phyloP scores from a whole-genome alignment of 2,329 filamentous ascomycete species.

The Tolypocladium paradoxum region DNA sequence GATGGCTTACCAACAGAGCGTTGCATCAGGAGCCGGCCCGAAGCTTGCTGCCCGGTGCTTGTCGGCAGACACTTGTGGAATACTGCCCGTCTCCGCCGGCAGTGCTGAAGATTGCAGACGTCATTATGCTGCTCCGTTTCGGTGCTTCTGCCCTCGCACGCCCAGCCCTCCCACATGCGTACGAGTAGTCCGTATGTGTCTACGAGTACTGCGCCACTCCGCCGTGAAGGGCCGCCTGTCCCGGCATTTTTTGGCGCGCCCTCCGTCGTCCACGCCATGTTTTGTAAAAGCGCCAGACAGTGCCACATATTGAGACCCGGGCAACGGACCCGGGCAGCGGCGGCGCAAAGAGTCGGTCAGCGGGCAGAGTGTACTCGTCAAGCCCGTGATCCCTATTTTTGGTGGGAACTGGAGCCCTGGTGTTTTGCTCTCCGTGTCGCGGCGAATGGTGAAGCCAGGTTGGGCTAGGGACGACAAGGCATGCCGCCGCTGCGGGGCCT shows the following conservation, averaged over 20 bases:
- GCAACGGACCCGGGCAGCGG: background rate
- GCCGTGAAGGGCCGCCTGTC: background rate
- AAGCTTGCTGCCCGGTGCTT: background rate
- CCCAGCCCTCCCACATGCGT: too few species aligned
- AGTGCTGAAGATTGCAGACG: background rate
- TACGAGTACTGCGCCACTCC: background rate
- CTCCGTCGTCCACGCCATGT: background rate
- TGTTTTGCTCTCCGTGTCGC: background rate
- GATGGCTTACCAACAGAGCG: background rate
- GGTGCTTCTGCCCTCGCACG: background rate
- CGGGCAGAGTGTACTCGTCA: background rate
- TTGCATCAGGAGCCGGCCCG: background rate
- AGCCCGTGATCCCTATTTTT: background rate
- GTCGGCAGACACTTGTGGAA: background rate
- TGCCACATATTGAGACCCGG: background rate
- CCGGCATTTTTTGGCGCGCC: background rate
- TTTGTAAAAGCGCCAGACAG: background rate
- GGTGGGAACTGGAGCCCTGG: background rate
- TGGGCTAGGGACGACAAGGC: background rate
- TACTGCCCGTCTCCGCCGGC: background rate
- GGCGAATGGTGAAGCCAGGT: background rate
- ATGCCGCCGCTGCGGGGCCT: background rate
- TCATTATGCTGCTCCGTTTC: background rate
- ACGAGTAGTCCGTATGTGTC: too few species aligned
- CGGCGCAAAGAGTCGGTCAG: constrained; percentile 6